phyloP scores from a whole-genome alignment of 1,284 basidiomycete genomes.

The Taiwanofungus camphoratus region DNA sequence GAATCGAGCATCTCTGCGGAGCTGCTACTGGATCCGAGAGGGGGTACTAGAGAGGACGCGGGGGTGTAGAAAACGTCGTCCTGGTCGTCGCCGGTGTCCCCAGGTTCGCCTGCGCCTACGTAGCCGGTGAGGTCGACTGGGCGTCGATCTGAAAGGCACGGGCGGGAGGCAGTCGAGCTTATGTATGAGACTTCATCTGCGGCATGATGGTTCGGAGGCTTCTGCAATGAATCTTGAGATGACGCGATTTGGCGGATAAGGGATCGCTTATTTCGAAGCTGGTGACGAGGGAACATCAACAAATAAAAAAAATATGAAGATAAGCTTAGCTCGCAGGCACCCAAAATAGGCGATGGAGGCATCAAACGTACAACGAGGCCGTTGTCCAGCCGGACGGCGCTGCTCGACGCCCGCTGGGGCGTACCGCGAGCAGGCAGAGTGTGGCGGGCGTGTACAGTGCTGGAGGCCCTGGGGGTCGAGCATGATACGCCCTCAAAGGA shows the following conservation, averaged over 20 bases:
- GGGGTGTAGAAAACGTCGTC: slow-evolving; percentile 45
- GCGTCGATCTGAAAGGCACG: slow-evolving; percentile 10
- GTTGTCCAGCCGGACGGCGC: too few relatives aligned
- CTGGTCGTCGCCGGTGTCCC: slow-evolving; percentile 31
- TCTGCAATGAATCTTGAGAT: slow-evolving; percentile 19
- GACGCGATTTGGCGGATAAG: slow-evolving; percentile 25
- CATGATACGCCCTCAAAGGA: neutral
- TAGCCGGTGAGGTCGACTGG: slow-evolving; percentile 11
- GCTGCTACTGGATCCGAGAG: slow-evolving; percentile 32
- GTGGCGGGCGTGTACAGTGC: too few relatives aligned
- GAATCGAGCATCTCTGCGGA: slow-evolving; percentile 29
- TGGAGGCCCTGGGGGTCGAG: too few relatives aligned
- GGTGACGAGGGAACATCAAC: slow-evolving; percentile 3
- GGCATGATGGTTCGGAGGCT: slow-evolving; percentile 10
- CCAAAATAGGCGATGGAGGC: neutral
- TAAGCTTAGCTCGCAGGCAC: slow-evolving; percentile 2
- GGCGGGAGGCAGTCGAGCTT: slow-evolving; percentile 13
- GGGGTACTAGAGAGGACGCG: slow-evolving; percentile 37
- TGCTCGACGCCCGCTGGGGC: too few relatives aligned
- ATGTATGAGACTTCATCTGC: slow-evolving; percentile 11
- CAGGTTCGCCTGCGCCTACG: slow-evolving; percentile 25
- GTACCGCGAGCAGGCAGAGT: too few relatives aligned
- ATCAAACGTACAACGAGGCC: neutral
- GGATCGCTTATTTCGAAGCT: slow-evolving; percentile 18
- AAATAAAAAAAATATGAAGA: slow-evolving; percentile 1